phyloP scores from a whole-genome alignment of 1,139 yeast genomes.

The Blastobotrys malaysiensis region DNA sequence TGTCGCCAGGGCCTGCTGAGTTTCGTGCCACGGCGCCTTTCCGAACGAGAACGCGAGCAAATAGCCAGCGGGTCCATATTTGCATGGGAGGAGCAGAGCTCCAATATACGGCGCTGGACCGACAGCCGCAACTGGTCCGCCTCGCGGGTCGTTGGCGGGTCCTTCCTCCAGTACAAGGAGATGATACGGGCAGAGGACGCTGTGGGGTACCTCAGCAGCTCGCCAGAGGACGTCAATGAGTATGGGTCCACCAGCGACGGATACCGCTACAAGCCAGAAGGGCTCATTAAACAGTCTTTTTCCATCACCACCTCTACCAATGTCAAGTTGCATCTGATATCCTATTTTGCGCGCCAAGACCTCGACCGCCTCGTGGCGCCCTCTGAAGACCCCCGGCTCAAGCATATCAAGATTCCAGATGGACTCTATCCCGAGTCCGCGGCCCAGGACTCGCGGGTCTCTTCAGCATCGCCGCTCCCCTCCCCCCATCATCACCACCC shows the following conservation, averaged over 20 bases:
- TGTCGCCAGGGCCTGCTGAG: constrained; percentile 54
- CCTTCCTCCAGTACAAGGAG: constrained; percentile 59
- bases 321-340: constrained; percentile 52
- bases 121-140: constrained; percentile 71
- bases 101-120: constrained; percentile 74
- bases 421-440: constrained; percentile 39
- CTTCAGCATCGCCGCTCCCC: constrained; percentile 1
- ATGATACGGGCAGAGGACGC: constrained; percentile 36
- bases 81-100: constrained; percentile 66
- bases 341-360: constrained; percentile 40
- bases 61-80: constrained; percentile 59
- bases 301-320: constrained; percentile 48
- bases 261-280: constrained; percentile 41
- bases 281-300: constrained; percentile 57
- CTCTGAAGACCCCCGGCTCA: constrained; percentile 36
- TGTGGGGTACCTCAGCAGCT: neutral
- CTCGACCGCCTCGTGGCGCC: constrained; percentile 33
- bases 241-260: constrained; percentile 20
- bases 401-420: constrained; percentile 34
- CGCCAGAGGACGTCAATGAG: neutral
- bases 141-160: constrained; percentile 55
- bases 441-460: constrained; percentile 1
- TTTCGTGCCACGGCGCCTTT: constrained; percentile 51
- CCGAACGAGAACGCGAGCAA: constrained; percentile 49
- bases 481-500: constrained; percentile 2